Evolutionary conservation across 257 asterid species (phyloP).

Genomic region (Oldenlandia corymbosa): DNA sequence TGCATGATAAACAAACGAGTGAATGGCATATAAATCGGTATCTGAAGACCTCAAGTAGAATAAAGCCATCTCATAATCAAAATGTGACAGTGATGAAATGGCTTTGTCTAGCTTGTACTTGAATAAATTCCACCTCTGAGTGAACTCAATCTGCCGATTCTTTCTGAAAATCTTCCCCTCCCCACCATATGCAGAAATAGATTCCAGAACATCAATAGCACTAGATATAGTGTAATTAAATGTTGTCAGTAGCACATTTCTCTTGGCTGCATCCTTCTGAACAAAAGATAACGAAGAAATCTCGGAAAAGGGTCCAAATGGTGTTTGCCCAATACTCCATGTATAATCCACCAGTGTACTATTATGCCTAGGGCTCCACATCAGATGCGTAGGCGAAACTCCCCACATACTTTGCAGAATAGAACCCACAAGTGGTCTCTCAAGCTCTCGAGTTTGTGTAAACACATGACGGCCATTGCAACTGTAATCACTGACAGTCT

Average conservation of each 20-base stretch:
- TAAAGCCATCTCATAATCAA: constrained; percentile 76
- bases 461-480: constrained; percentile 89
- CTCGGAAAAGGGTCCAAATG: constrained; percentile 94
- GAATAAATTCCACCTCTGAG: constrained; percentile 83
- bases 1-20: constrained; percentile 65
- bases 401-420: constrained; percentile 99
- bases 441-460: constrained; percentile 69
- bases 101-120: constrained; percentile 81
- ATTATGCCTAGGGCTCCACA: constrained; percentile 90
- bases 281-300: constrained; percentile 71
- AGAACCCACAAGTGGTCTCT: constrained; percentile 86
- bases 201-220: constrained; percentile 67
- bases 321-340: constrained; percentile 93
- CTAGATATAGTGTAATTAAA: constrained; percentile 66
- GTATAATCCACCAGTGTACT: constrained; percentile 73
- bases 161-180: constrained; percentile 65
- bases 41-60: constrained; percentile 73
- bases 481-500: constrained; percentile 82
- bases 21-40: constrained; percentile 75
- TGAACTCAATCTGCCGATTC: constrained; percentile 49
- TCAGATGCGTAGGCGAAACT: constrained; percentile 76
- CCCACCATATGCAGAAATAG: constrained; percentile 75
- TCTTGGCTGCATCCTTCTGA: constrained; percentile 93
- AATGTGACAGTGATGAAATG: constrained; percentile 76
- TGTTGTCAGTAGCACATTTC: constrained; percentile 70